Evolutionary conservation across 257 asterid species (phyloP).

Genomic region (Apocynum venetum): DNA sequence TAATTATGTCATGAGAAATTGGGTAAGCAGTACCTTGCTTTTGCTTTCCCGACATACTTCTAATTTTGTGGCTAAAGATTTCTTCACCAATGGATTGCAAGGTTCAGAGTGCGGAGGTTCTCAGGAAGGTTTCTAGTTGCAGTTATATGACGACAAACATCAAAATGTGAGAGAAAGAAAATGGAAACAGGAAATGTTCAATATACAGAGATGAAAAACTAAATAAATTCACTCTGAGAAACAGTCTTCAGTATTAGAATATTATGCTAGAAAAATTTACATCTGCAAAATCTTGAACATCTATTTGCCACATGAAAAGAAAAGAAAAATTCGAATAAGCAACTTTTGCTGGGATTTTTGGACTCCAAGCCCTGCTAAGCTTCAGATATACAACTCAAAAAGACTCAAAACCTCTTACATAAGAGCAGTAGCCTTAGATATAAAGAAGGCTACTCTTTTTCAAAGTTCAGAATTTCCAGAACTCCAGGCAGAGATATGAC

Average conservation of each 20-base stretch:
- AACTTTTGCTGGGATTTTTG: neutral
- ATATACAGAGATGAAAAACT: too few relatives aligned
- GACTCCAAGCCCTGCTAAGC: neutral
- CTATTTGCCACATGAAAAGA: neutral
- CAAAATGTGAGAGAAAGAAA: too few relatives aligned
- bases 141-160: too few relatives aligned
- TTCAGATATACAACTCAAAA: neutral
- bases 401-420: neutral
- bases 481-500: neutral
- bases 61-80: too few relatives aligned
- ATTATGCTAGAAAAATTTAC: neutral
- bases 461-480: neutral
- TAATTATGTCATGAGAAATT: too few relatives aligned
- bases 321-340: neutral
- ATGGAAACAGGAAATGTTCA: too few relatives aligned
- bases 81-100: too few relatives aligned
- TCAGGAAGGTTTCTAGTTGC: too few relatives aligned
- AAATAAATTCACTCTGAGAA: too few relatives aligned
- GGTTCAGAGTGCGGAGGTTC: too few relatives aligned
- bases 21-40: neutral
- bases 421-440: neutral
- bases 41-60: neutral
- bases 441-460: neutral
- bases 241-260: neutral
- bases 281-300: conserved; percentile 24